These are phyloP conservation scores for Suillus americanus DNA, from an alignment of 768 basidiomycete species.

Conservation along the genomic window DNA sequence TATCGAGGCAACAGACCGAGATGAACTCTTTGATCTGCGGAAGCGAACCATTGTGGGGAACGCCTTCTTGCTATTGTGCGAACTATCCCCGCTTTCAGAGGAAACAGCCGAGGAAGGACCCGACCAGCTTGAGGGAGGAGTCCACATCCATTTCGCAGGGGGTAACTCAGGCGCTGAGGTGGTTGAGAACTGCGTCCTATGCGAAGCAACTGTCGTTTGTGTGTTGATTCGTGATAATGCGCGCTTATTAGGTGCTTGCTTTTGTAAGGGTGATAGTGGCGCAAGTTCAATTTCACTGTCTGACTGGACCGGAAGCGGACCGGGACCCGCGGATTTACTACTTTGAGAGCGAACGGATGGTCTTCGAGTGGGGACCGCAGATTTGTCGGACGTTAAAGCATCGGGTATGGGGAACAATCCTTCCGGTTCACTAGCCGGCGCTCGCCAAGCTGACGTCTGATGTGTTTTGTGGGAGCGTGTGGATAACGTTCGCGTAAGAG, in stretches of 20 bases:
- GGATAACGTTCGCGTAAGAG: background rate
- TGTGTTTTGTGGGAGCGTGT: background rate
- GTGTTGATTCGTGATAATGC: background rate
- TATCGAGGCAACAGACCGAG: background rate
- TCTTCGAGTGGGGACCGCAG: background rate
- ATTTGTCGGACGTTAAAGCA: background rate
- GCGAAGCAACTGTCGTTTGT: background rate
- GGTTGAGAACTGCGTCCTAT: background rate
- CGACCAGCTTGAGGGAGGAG: constrained; percentile 25
- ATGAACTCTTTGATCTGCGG: constrained; percentile 6
- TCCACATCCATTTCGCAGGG: constrained; percentile 13
- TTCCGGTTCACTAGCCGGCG: background rate
- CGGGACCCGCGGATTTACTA: background rate
- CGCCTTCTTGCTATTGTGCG: background rate
- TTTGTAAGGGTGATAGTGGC: background rate
- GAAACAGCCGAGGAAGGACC: constrained; percentile 17
- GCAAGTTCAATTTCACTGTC: background rate
- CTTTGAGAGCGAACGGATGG: background rate
- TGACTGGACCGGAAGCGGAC: too few relatives aligned
- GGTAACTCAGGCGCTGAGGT: background rate
- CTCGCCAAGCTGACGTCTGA: background rate
- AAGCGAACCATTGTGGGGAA: background rate
- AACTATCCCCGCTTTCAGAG: background rate
- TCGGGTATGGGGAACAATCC: background rate
- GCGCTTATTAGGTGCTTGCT: background rate